Percentiles rank a stretch among this genome's conserved stretches.
Conservation (phyloP, 352 stramenopile genomes). For the Pythium aquatile region DNA sequence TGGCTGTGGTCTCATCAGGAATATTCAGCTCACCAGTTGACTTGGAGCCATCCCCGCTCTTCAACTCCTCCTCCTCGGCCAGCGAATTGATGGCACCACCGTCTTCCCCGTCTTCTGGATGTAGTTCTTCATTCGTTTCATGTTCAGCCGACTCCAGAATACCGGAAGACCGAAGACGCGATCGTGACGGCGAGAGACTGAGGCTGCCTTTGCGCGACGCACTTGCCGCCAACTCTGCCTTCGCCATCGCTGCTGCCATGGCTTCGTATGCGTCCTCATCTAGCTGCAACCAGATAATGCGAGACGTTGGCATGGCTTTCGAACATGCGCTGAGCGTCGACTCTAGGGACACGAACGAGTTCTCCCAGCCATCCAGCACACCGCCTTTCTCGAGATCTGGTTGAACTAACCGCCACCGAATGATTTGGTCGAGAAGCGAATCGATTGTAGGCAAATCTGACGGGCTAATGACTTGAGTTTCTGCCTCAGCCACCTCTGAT, state of each 20-base stretch:
- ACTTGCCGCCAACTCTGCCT: background rate
- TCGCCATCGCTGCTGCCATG: conserved; percentile 26
- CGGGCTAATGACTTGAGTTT: background rate
- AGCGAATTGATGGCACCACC: background rate
- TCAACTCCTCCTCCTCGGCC: background rate
- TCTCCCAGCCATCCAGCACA: conserved; percentile 79
- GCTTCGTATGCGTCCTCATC: conserved; percentile 74
- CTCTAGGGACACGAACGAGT: conserved; percentile 43
- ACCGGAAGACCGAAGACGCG: conserved; percentile 4
- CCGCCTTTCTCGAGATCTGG: conserved; percentile 60
- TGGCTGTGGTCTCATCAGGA: background rate
- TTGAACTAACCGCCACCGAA: conserved; percentile 61
- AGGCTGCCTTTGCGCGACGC: background rate
- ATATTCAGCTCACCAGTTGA: background rate
- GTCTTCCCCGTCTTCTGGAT: background rate
- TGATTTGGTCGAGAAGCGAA: conserved; percentile 51
- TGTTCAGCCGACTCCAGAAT: background rate
- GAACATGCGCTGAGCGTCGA: conserved; percentile 40
- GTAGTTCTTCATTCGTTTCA: background rate
- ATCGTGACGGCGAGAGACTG: conserved; percentile 7
- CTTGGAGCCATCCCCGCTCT: background rate
- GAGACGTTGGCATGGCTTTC: conserved; percentile 35
- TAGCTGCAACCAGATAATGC: conserved; percentile 58
- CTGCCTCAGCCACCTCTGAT: background rate
- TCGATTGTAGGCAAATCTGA: conserved; percentile 16